Evolutionary conservation across 805 yeast genomes (phyloP).

Genomic region (Spathaspora hagerdaliae): DNA sequence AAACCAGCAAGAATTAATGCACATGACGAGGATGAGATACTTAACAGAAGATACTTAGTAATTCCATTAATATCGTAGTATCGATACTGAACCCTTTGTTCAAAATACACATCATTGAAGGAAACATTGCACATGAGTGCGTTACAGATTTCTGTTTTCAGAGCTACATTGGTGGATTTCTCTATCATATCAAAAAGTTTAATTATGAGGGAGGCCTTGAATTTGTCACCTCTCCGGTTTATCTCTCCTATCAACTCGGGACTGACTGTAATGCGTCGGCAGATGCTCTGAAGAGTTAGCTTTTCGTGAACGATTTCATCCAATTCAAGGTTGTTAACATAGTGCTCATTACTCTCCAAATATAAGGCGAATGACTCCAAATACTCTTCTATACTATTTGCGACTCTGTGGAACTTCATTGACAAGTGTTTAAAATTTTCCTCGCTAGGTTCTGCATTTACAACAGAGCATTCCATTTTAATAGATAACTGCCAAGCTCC

Average conservation of each 20-base stretch:
- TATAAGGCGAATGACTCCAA: background rate
- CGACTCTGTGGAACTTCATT: background rate
- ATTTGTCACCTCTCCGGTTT: slow-evolving; percentile 9
- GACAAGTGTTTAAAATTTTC: slow-evolving; percentile 1
- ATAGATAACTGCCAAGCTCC: slow-evolving; percentile 19
- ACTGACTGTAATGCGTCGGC: background rate
- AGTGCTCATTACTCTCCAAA: background rate
- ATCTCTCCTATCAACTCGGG: background rate
- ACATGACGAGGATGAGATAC: background rate
- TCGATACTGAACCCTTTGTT: slow-evolving; percentile 11
- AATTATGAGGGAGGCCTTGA: slow-evolving; percentile 13
- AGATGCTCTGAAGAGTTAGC: background rate
- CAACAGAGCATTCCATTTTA: slow-evolving; percentile 25
- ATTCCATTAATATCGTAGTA: slow-evolving; percentile 20
- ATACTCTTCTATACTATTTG: background rate
- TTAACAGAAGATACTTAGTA: slow-evolving; percentile 5
- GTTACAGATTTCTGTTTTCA: slow-evolving; percentile 15
- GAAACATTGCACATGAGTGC: slow-evolving; percentile 11
- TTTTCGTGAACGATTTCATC: background rate
- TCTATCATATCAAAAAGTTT: slow-evolving; percentile 17
- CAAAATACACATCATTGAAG: slow-evolving; percentile 10
- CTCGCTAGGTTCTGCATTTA: slow-evolving; percentile 4
- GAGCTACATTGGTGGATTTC: slow-evolving; percentile 11
- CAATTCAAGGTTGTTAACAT: background rate
- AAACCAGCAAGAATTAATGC: slow-evolving; percentile 17